Percentiles rank a stretch among this genome's conserved stretches.
phyloP scores from a whole-genome alignment of 2,329 filamentous ascomycete genomes.

The Albophoma yamanashiensis region DNA sequence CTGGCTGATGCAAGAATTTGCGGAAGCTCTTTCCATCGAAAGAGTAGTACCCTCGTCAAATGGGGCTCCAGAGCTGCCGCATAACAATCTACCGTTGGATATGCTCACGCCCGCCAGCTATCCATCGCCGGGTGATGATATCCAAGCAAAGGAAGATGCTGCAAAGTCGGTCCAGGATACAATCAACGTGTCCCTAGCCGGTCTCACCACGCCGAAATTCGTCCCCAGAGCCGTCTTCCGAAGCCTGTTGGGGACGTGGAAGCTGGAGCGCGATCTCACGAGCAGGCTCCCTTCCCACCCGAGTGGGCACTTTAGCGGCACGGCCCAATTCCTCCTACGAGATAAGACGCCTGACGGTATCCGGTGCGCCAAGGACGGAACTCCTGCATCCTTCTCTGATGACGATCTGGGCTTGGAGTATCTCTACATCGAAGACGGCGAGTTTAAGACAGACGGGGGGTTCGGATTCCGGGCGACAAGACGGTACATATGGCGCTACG shows the following conservation, averaged over 20 bases:
- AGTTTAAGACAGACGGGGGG: conserved; percentile 47
- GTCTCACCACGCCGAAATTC: conserved; percentile 35
- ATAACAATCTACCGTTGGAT: conserved; percentile 35
- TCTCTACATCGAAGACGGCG: conserved; percentile 57
- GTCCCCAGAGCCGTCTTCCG: conserved; percentile 59
- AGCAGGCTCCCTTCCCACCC: conserved; percentile 47
- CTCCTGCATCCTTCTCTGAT: conserved; percentile 5
- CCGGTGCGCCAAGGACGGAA: conserved; percentile 15
- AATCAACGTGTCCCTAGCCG: conserved; percentile 27
- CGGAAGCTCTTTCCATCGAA: conserved; percentile 43
- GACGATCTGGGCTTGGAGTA: conserved; percentile 44
- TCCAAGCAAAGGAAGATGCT: conserved; percentile 26
- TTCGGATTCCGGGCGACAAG: conserved; percentile 49
- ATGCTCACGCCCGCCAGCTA: conserved; percentile 48
- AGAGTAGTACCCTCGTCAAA: conserved; percentile 20
- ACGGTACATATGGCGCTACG: conserved; percentile 65
- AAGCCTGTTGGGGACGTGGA: conserved; percentile 61
- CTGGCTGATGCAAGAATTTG: conserved; percentile 64
- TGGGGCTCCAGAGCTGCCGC: conserved; percentile 21
- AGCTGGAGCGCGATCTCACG: conserved; percentile 43
- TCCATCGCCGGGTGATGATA: conserved; percentile 25
- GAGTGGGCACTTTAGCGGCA: conserved; percentile 54
- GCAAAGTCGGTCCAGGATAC: conserved; percentile 34
- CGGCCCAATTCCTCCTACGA: conserved; percentile 53
- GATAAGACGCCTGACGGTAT: conserved; percentile 44